These are phyloP conservation scores for Mucor mucedo DNA, from an alignment of 371 early-diverging fungal species.

Conservation along the genomic window DNA sequence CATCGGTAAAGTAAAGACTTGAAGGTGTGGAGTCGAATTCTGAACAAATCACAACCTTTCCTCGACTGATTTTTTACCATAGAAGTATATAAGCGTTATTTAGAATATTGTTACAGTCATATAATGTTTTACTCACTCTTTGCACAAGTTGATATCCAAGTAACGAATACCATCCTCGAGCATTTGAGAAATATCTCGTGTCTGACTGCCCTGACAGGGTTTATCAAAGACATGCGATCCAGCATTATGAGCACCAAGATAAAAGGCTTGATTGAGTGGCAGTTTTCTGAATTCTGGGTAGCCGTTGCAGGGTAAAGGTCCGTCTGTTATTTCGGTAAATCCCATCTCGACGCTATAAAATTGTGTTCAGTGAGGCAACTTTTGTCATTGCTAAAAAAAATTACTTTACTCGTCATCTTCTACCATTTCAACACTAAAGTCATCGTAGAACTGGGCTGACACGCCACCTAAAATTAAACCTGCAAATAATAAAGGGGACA, in stretches of 20 bases:
- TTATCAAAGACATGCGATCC: constrained; percentile 13
- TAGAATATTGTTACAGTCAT: background rate
- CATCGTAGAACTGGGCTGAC: constrained; percentile 12
- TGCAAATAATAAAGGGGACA: constrained; percentile 22
- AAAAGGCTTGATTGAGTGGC: constrained; percentile 43
- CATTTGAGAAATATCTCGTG: constrained; percentile 27
- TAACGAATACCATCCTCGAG: constrained; percentile 34
- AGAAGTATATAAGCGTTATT: background rate
- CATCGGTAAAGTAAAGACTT: constrained; percentile 20
- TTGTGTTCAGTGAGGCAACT: too few relatives aligned
- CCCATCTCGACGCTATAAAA: background rate
- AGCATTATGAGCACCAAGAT: constrained; percentile 37
- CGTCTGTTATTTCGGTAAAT: constrained; percentile 11
- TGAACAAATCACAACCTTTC: constrained; percentile 12
- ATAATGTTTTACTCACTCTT: constrained; percentile 15
- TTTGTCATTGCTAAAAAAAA: too few relatives aligned
- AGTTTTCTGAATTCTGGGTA: constrained; percentile 37
- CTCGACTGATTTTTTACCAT: constrained; percentile 5
- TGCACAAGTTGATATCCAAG: constrained; percentile 27
- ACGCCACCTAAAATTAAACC: constrained; percentile 8
- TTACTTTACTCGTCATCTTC: constrained; percentile 9
- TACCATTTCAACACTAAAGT: constrained; percentile 16
- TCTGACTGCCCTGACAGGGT: constrained; percentile 13
- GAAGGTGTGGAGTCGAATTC: constrained; percentile 14
- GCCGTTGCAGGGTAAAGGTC: constrained; percentile 42